Evolutionary conservation across 1,284 basidiomycete species (phyloP).

Genomic region (Ustilago tritici): DNA sequence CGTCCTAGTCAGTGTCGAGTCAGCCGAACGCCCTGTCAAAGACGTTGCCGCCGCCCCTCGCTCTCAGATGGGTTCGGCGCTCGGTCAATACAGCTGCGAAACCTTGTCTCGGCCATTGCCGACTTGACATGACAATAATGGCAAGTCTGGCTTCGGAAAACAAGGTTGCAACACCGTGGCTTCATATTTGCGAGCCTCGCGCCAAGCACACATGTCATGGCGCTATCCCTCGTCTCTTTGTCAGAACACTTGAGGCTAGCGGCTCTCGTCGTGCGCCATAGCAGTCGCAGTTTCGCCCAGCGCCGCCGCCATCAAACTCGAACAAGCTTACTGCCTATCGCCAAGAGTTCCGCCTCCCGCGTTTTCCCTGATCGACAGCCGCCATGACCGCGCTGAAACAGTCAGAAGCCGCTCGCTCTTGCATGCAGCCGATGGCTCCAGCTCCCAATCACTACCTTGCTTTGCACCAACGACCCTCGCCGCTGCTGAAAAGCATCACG

Average conservation of each 20-base stretch:
- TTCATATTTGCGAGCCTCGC: not conserved
- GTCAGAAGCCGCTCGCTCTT: not conserved
- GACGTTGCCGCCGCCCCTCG: not conserved
- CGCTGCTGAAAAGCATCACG: not conserved
- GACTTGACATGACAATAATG: not conserved
- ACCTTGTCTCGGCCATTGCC: slow-evolving; percentile 32
- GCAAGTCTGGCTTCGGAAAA: not conserved
- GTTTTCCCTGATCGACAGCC: not conserved
- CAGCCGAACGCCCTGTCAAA: not conserved
- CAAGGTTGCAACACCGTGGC: not conserved
- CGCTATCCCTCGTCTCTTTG: too few species aligned
- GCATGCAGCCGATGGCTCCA: not conserved
- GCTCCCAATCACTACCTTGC: not conserved
- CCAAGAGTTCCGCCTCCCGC: not conserved
- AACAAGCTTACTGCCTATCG: not conserved
- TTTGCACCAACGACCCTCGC: not conserved
- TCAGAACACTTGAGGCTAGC: too few species aligned
- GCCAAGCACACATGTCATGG: too few species aligned
- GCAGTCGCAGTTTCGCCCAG: not conserved
- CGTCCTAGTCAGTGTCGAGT: slow-evolving; percentile 7
- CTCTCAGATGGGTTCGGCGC: slow-evolving; percentile 11
- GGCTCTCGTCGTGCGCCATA: not conserved
- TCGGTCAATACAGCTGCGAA: slow-evolving; percentile 19
- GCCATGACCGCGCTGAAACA: not conserved
- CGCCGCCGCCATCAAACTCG: not conserved